Conservation (phyloP, 371 early-diverging fungal genomes). For the Apophysomyces trapeziformis region DNA sequence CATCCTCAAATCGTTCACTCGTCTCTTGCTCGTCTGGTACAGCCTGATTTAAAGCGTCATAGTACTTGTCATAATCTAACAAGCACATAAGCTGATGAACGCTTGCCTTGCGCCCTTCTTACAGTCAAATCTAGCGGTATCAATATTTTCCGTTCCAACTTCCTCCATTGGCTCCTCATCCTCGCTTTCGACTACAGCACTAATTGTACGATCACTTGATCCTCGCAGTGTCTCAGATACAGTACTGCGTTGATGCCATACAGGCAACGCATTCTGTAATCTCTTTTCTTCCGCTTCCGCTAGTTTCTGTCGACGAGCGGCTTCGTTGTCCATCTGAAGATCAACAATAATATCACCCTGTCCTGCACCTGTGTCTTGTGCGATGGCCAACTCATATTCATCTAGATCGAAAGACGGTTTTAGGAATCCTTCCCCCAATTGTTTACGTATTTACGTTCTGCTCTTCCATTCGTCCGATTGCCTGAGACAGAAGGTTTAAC, state of each 20-base stretch:
- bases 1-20: conserved; percentile 14
- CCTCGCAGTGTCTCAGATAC: conserved; percentile 58
- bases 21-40: conserved; percentile 16
- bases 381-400: conserved; percentile 66
- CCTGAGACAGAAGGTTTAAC: conserved; percentile 39
- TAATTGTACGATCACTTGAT: conserved; percentile 25
- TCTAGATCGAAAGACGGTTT: conserved; percentile 16
- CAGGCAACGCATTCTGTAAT: conserved; percentile 80
- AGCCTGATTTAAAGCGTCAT: conserved; percentile 40
- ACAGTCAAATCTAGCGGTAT: conserved; percentile 58
- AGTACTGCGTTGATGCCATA: conserved; percentile 79
- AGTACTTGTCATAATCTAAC: conserved; percentile 51
- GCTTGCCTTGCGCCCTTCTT: conserved; percentile 17
- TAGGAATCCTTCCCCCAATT: neutral
- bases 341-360: conserved; percentile 80
- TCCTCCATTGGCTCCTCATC: conserved; percentile 50
- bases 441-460: conserved; percentile 22
- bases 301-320: conserved; percentile 68
- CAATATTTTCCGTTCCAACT: conserved; percentile 38
- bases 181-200: conserved; percentile 19
- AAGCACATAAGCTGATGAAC: neutral
- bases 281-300: conserved; percentile 75
- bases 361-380: conserved; percentile 75
- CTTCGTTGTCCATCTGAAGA: conserved; percentile 77
- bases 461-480: conserved; percentile 26